Conservation (phyloP, 1,284 basidiomycete genomes). For the Cutaneotrichosporon cavernicola region DNA sequence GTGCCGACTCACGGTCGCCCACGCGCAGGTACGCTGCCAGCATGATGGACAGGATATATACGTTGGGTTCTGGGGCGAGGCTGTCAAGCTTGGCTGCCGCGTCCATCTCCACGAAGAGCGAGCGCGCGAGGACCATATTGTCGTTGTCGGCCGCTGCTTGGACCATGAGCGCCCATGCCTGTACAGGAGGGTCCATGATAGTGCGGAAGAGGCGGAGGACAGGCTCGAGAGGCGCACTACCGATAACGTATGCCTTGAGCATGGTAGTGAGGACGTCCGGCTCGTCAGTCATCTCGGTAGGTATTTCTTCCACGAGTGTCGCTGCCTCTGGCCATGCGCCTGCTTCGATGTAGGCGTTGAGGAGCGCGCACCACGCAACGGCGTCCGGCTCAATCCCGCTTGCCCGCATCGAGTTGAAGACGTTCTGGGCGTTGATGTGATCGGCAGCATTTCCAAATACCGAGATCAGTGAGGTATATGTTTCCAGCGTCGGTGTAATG, state of each 20-base stretch:
- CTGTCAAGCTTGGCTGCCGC: conserved; percentile 42
- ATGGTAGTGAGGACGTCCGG: conserved; percentile 67
- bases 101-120: conserved; percentile 71
- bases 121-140: conserved; percentile 64
- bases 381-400: conserved; percentile 64
- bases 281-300: conserved; percentile 54
- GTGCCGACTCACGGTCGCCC: conserved; percentile 62
- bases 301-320: conserved; percentile 30
- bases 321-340: conserved; percentile 61
- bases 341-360: conserved; percentile 80
- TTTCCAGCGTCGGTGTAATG: conserved; percentile 58
- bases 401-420: conserved; percentile 59
- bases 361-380: conserved; percentile 66
- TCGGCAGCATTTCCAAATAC: conserved; percentile 68
- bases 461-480: conserved; percentile 69
- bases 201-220: conserved; percentile 67
- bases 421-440: conserved; percentile 63
- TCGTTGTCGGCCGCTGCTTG: conserved; percentile 79
- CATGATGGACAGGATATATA: conserved; percentile 76
- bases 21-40: conserved; percentile 72
- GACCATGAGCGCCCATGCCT: conserved; percentile 74
- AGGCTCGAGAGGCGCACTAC: conserved; percentile 70
- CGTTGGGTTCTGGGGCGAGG: conserved; percentile 38
- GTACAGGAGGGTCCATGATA: conserved; percentile 60
- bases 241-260: conserved; percentile 78